Base-by-base conservation (phyloP, 2,329 filamentous ascomycete genomes). In the Sporothrix protearum region DNA sequence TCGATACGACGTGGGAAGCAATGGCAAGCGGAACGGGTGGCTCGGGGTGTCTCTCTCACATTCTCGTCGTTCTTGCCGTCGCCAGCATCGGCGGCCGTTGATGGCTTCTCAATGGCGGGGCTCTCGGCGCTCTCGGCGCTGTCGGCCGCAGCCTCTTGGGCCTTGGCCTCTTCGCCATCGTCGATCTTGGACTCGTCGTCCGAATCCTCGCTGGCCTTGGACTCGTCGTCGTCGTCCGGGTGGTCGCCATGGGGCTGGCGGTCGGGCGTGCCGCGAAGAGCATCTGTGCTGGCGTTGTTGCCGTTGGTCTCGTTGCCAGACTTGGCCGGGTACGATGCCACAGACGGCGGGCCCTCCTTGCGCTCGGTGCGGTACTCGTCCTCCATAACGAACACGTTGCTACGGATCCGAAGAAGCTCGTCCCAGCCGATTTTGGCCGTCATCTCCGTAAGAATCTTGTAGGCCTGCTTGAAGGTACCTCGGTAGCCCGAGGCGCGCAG, bases 381-480 rank as follows among this genome's bases (percentile, higher is more conserved):
- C 80, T 99, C 96, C 96, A 99, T 99, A 66, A 99, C 96, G 77
- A 99, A 99, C 1, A 99, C 96, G 74, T 95, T 94, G 82, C 95
- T 98, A 76, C 96, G 88, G 77, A 96, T 97, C 81, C 93, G 96
- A 68, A 99, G 84, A 28, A 99, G 85, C 78, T 97, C 93, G 77
- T 99, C 96, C 96, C 96, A 99, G 51, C 96, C 96, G 76, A 99
- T 97, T 81, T 96, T 95, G 73, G 93, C 91, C 0, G 95, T 97
- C 84, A 99, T 95, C 79, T 97, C 95, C 0, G 96, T 98, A 73
- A 99, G 85, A 45, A 99, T 91, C 75, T 90, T 90, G 82, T 99
- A 99, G 0, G 96, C 96, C 78, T 97, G 93, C 77, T 96, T 89
- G 79, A 99, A 99, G 0, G 96, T 99, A 33, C 96, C 96, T 77